These are phyloP conservation scores for Aquilaria malaccensis DNA, from an alignment of 345 rosid genomes.

Conservation along the genomic window DNA sequence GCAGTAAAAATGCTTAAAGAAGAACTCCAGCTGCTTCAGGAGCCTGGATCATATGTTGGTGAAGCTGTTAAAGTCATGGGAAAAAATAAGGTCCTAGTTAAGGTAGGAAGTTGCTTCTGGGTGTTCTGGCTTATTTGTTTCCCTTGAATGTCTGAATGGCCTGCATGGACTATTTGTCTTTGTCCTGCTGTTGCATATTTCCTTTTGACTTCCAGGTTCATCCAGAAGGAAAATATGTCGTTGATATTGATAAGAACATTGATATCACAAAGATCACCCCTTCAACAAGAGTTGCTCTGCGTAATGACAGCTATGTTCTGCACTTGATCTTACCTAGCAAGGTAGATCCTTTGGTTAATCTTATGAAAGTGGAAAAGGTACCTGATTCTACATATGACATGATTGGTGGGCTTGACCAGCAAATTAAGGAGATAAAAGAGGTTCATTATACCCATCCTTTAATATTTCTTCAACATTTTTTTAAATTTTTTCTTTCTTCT, in stretches of 20 bases:
- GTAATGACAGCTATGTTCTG: conserved; percentile 96
- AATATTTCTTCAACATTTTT: no score
- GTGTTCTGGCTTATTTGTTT: neutral
- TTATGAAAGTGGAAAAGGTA: conserved; percentile 98
- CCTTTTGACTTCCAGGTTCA: conserved; percentile 53
- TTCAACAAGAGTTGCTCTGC: conserved; percentile 95
- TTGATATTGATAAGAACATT: conserved; percentile 87
- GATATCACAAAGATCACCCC: conserved; percentile 93
- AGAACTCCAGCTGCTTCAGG: conserved; percentile 94
- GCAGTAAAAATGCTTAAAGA: conserved; percentile 94
- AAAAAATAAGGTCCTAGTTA: conserved; percentile 89
- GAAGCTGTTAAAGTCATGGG: conserved; percentile 99
- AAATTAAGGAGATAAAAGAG: conserved; percentile 98
- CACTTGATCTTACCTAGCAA: conserved; percentile 89
- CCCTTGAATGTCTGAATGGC: neutral
- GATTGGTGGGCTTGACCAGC: conserved; percentile 99
- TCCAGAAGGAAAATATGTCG: conserved; percentile 99
- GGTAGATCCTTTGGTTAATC: conserved; percentile 96
- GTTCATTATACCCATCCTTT: conserved; percentile 17
- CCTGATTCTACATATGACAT: conserved; percentile 99
- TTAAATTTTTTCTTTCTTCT: no score
- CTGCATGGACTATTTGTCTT: neutral
- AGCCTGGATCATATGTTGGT: conserved; percentile 99
- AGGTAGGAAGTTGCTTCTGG: conserved; percentile 35
- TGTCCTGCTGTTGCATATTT: neutral